Evolutionary conservation across 2,329 filamentous ascomycete genomes (phyloP).

Genomic region (Proliferodiscus dingleyae): DNA sequence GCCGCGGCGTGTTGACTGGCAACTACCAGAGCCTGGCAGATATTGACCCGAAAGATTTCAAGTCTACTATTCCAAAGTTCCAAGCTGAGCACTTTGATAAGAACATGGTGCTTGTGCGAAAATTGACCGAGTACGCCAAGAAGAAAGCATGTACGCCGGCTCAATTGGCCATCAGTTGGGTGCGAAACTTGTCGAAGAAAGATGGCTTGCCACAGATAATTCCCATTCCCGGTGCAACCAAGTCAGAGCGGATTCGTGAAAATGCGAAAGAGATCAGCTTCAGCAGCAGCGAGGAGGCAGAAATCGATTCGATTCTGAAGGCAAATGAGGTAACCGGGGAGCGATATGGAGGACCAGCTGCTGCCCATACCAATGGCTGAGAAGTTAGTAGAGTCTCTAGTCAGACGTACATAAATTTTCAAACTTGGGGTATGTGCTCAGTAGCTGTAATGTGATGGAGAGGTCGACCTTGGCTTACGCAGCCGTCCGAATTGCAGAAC

Average conservation of each 20-base stretch:
- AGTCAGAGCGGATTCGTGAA: constrained; percentile 51
- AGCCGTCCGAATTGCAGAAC: constrained; percentile 31
- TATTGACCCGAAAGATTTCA: constrained; percentile 48
- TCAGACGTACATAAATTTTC: background rate
- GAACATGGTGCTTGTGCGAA: constrained; percentile 57
- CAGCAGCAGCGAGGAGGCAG: constrained; percentile 44
- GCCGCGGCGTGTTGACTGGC: constrained; percentile 54
- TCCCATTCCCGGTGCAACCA: constrained; percentile 62
- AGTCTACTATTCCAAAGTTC: constrained; percentile 59
- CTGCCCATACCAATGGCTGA: constrained; percentile 11
- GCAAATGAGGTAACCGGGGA: constrained; percentile 44
- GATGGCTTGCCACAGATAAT: constrained; percentile 42
- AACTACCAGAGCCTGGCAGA: constrained; percentile 48
- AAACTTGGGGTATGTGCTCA: constrained; percentile 20
- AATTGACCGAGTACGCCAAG: constrained; percentile 53
- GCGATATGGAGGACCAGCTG: constrained; percentile 37
- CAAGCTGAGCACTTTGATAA: constrained; percentile 55
- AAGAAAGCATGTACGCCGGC: constrained; percentile 55
- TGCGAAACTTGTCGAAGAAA: constrained; percentile 25
- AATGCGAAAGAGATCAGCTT: constrained; percentile 50
- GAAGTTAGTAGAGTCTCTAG: constrained; percentile 8
- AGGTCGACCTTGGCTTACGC: constrained; percentile 23
- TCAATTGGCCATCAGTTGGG: constrained; percentile 63
- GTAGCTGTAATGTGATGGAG: constrained; percentile 28
- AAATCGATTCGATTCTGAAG: constrained; percentile 46